These are phyloP conservation scores for Casuarina equisetifolia DNA, from an alignment of 306 rosid species.

Conservation along the genomic window DNA sequence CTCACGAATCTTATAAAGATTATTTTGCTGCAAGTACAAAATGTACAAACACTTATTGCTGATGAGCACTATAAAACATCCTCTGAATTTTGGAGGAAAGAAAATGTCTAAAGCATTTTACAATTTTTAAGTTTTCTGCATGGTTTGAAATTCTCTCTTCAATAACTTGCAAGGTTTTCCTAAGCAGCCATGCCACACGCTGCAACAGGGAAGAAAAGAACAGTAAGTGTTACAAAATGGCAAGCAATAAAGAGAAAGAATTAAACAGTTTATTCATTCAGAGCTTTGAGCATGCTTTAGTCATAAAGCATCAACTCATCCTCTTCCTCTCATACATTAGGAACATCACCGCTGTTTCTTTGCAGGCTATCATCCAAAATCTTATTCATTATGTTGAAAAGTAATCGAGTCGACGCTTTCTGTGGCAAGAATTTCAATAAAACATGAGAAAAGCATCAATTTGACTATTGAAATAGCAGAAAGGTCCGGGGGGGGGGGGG, in stretches of 20 bases:
- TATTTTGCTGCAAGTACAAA: constrained; percentile 65
- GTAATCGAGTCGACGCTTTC: constrained; percentile 68
- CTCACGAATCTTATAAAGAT: constrained; percentile 72
- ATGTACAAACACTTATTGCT: constrained; percentile 31
- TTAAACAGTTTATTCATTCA: constrained; percentile 1
- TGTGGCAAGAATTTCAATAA: constrained; percentile 47
- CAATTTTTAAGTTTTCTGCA: constrained; percentile 72
- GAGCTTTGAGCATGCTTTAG: too few species aligned
- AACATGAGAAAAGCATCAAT: constrained; percentile 31
- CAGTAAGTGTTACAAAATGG: constrained; percentile 17
- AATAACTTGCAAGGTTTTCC: constrained; percentile 74
- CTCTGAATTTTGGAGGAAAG: not conserved
- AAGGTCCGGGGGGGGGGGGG: not conserved
- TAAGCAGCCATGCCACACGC: constrained; percentile 65
- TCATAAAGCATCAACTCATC: too few species aligned
- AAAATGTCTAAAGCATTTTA: constrained; percentile 29
- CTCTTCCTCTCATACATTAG: constrained; percentile 64
- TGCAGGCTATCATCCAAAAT: constrained; percentile 67
- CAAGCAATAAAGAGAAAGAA: constrained; percentile 9
- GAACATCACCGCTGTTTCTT: constrained; percentile 61
- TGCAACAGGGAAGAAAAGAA: constrained; percentile 43
- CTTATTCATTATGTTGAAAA: constrained; percentile 59
- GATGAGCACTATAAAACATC: constrained; percentile 18
- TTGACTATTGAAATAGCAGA: constrained; percentile 3
- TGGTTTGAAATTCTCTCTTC: constrained; percentile 69